Percentiles rank a stretch among this genome's conserved stretches.
Conservation (phyloP, 345 rosid genomes). For the Populus deltoides region DNA sequence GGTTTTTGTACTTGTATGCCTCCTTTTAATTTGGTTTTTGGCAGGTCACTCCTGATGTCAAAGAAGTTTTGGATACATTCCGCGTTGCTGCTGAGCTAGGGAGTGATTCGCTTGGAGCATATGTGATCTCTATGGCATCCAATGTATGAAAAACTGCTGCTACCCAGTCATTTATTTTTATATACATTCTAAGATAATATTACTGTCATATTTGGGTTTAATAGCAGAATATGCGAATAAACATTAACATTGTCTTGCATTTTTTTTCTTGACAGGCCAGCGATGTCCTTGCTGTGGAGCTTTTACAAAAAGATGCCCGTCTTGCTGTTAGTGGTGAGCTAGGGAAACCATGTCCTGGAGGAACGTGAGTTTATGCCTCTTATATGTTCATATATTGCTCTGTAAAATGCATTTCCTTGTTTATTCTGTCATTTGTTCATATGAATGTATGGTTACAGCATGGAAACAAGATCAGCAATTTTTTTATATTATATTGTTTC, state of each 20-base stretch:
- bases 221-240: neutral
- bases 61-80: constrained; percentile 86
- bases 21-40: constrained; percentile 3
- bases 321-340: constrained; percentile 80
- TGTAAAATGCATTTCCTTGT: neutral
- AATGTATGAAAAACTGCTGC: constrained; percentile 47
- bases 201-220: neutral
- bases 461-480: neutral
- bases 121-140: constrained; percentile 98
- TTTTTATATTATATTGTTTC: neutral
- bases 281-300: constrained; percentile 96
- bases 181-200: neutral
- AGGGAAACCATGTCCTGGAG: constrained; percentile 86
- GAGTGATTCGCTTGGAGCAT: constrained; percentile 92
- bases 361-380: constrained; percentile 55
- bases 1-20: neutral
- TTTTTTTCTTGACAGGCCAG: constrained; percentile 63
- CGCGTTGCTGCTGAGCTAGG: constrained; percentile 95
- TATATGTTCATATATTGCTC: neutral
- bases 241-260: constrained; percentile 11
- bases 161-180: constrained; percentile 4
- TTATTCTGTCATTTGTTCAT: neutral
- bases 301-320: constrained; percentile 87
- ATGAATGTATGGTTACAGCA: neutral
- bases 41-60: constrained; percentile 77